Base-by-base conservation (phyloP, 768 basidiomycete species). In the Xerocomus brunneocitrinus region DNA sequence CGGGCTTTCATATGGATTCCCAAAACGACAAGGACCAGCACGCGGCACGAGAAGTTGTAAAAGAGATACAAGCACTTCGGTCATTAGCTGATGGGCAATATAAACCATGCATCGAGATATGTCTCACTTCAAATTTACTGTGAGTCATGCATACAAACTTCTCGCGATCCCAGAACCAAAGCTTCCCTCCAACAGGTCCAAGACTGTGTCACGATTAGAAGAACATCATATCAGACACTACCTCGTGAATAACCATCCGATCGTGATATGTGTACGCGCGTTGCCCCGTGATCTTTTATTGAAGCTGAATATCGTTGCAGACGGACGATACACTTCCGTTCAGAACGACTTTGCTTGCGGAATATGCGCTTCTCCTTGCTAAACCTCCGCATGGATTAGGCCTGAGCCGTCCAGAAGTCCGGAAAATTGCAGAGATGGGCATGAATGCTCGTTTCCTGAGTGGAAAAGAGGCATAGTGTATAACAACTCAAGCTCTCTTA, bases 291-390 rank as follows among this genome's bases (percentile, higher is more conserved):
- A 41, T 31, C 32, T 8, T 47, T 16, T 19, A 13, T 47, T 3
- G 4, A 32, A 13, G 35, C 48, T 61, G 13, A 52, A 24, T 13
- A 32, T 36, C 10, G n/a, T 22, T 38, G 42, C 58, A 91, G 90
- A 92, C 90, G 31, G 91, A 92, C 63, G 91, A 93, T 64, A 82
- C 77, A 5, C 81, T 93, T 16, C 83, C 84, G 0, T 92, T 92
- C 70, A 79, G 81, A 25, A 91, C 83, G 8, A 83, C 85, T 3
- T 73, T 92, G 2, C 62, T 84, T 0, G 88, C 75, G 3, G 91
- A 93, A 66, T 93, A 93, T 57, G 89, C 90, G 0, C 72, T 92
- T 6, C 78, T 93, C 34, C 73, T 92, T 49, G 91, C 91, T 0
- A 65, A 72, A 24, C 73, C 80, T n/a, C 90, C 90, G 0, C 62